Evolutionary conservation across 192 early-diverging fungal genomes (phyloP), one percentile per base, ranked within the genome.

Genomic region (Linnemannia schmuckeri): DNA sequence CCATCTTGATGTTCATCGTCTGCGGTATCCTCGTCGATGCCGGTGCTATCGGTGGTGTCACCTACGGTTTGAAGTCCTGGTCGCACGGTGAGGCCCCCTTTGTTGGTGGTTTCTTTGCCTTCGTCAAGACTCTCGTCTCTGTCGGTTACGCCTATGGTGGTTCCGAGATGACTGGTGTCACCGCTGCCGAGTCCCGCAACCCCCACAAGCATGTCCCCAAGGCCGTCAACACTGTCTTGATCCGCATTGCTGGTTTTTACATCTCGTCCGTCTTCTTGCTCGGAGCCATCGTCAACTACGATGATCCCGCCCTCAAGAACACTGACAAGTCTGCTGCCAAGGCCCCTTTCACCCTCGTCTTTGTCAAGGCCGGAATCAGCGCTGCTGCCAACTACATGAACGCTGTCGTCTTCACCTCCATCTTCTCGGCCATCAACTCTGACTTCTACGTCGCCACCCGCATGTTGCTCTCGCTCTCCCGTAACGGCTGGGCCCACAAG

Each of bases 61-160:
- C 86, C 18, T 92, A 92, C 75, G 93, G 95, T 42, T 89, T 94
- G 63, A 76, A 79, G 6, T 91, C 92, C 76, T 97, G 94, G 93
- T 83, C 89, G 37, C 20, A 88, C 54, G 91, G 90, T 74, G 96
- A 94, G 44, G 91, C 93, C 44, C 91, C 92, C 30, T 94, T 95
- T 77, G 89, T 90, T 74, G 93, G 92, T 35, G 89, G 91, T 38
- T 89, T 92, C 79, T 78, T 93, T 33, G 93, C 91, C 37, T 90
- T 95, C 42, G 73, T 96, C 46, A 93, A 89, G 78, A 89, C 91
- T 10, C 93, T 97, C 74, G 91, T 95, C 74, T 92, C 92, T 6
- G 96, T 96, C n/a, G 95, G 93, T 68, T 97, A 95, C 81, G 93
- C 96, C 61, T 95, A 95, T 85, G 94, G 95, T 88, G 97, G 97